Evolutionary conservation across 176 grass and related monocot species (phyloP).

Genomic region (Hordeum marinum): DNA sequence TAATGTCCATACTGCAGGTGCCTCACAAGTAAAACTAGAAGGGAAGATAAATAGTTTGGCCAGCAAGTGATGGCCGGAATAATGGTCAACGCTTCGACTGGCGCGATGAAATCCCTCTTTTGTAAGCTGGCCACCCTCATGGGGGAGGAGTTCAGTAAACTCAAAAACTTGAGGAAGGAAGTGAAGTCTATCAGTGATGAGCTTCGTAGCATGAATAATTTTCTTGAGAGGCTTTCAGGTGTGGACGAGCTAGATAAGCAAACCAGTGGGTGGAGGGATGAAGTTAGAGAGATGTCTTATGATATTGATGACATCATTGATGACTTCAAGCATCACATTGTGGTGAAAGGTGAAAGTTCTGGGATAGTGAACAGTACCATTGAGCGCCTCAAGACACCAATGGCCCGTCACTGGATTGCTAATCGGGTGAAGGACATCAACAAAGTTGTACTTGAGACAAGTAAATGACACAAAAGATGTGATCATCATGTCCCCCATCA

Average conservation of each 20-base stretch:
- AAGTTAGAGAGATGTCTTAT: background rate
- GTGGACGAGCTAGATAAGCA: background rate
- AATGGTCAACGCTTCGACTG: background rate
- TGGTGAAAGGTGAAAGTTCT: background rate
- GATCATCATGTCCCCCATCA: background rate
- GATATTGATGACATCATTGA: background rate
- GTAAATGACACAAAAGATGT: background rate
- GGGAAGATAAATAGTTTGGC: background rate
- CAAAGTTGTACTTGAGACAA: background rate
- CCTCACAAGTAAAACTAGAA: background rate
- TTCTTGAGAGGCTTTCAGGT: background rate
- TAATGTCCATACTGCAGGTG: background rate
- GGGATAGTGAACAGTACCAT: background rate
- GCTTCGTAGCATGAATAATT: background rate
- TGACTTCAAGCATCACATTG: background rate
- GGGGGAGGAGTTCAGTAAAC: background rate
- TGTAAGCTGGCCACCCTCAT: background rate
- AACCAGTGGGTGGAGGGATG: background rate
- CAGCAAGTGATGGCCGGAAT: background rate
- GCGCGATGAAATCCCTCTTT: background rate
- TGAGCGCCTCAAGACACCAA: background rate
- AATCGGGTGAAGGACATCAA: background rate
- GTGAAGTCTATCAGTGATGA: background rate
- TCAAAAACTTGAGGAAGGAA: background rate
- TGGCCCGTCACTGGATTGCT: background rate